Percentiles rank a stretch among this genome's conserved stretches.
These are phyloP conservation scores for Capsella rubella DNA, from an alignment of 441 rosid species.

Conservation along the genomic window DNA sequence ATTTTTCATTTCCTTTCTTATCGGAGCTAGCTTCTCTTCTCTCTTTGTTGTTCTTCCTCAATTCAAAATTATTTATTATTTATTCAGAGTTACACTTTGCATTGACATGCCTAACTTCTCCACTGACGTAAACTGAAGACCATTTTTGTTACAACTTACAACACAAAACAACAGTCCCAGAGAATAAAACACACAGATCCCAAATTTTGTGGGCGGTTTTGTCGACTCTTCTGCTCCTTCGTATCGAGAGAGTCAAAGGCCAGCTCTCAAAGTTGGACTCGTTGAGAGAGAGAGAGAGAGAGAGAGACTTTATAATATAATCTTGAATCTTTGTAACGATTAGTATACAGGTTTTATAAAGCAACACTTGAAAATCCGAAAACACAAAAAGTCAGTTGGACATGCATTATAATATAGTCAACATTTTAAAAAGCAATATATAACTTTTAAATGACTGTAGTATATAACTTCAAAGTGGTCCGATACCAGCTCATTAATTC, in stretches of 20 bases:
- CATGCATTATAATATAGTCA: slow-evolving; percentile 22
- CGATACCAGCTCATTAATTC: too few species aligned
- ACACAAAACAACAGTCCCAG: slow-evolving; percentile 3
- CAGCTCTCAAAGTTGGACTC: slow-evolving; percentile 37
- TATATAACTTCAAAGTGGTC: background rate
- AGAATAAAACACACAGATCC: slow-evolving; percentile 33
- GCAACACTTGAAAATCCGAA: slow-evolving; percentile 15
- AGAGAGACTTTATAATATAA: too few species aligned
- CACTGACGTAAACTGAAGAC: slow-evolving; percentile 21
- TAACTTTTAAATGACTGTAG: background rate
- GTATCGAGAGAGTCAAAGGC: slow-evolving; percentile 32
- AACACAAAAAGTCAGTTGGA: slow-evolving; percentile 25
- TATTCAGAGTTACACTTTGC: background rate
- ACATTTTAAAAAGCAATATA: slow-evolving; percentile 2
- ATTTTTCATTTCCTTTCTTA: too few species aligned
- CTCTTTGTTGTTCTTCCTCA: background rate
- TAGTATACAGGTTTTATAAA: slow-evolving; percentile 4
- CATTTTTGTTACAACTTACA: background rate
- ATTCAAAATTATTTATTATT: background rate
- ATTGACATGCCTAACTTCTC: slow-evolving; percentile 20
- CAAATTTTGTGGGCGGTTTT: slow-evolving; percentile 43
- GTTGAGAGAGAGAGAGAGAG: too few species aligned
- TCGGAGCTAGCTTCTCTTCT: too few species aligned
- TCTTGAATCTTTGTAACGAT: background rate
- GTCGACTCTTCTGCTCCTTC: slow-evolving; percentile 29